A percentile compares a stretch with the other conserved stretches of the same genome.
These are phyloP conservation scores for Carnegiea gigantea DNA, from an alignment of 179 eudicot species.

Conservation along the genomic window DNA sequence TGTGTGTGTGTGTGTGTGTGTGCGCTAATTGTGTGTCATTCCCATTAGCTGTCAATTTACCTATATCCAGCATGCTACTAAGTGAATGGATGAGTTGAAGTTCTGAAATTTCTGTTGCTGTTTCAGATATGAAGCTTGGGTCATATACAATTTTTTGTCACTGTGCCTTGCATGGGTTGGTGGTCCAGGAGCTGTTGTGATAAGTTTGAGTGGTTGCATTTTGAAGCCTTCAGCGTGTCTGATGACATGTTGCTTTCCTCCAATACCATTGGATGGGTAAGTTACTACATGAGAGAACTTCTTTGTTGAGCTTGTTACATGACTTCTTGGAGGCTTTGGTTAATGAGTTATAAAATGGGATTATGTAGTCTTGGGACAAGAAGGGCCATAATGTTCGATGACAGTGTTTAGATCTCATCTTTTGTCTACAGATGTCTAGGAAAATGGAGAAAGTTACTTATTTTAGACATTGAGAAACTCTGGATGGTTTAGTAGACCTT, in stretches of 20 bases:
- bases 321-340: background rate
- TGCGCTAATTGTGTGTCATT: background rate
- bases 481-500: constrained; percentile 4
- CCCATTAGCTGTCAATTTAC: background rate
- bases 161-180: constrained; percentile 98
- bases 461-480: constrained; percentile 9
- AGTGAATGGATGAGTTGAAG: constrained; percentile 3
- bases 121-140: constrained; percentile 98
- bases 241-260: constrained; percentile 96
- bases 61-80: background rate
- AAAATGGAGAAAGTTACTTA: background rate
- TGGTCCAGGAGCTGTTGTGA: constrained; percentile 96
- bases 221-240: constrained; percentile 80
- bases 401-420: background rate
- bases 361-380: background rate
- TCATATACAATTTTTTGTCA: constrained; percentile 90
- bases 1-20: no score
- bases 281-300: constrained; percentile 20
- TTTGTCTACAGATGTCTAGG: background rate
- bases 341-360: background rate
- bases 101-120: constrained; percentile 17
- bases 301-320: background rate
- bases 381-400: background rate
- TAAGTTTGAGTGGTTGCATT: constrained; percentile 81
- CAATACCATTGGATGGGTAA: constrained; percentile 91